Evolutionary conservation across 75 land plant species (phyloP).

Genomic region (Sequoia sempervirens): DNA sequence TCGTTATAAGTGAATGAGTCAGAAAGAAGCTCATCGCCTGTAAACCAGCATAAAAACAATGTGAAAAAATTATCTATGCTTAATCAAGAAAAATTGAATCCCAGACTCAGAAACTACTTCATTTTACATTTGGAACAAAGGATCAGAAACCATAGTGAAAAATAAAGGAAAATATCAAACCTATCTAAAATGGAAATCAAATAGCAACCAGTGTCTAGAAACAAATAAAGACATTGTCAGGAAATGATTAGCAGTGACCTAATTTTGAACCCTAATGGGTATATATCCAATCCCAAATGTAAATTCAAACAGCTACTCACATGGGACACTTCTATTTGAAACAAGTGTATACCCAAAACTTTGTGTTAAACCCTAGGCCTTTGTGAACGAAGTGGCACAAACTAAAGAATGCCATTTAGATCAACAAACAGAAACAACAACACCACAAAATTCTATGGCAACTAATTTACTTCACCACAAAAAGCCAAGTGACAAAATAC

Average conservation of each 20-base stretch:
- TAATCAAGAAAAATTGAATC: neutral
- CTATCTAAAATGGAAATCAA: neutral
- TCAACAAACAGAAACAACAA: too few species aligned
- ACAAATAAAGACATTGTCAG: too few species aligned
- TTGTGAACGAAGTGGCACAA: too few species aligned
- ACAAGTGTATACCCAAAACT: too few species aligned
- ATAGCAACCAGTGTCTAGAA: too few species aligned
- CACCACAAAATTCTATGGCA: neutral
- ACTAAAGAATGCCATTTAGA: too few species aligned
- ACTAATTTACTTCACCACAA: neutral
- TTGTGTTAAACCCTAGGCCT: too few species aligned
- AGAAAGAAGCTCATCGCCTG: constrained; percentile 34
- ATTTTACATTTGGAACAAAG: too few species aligned
- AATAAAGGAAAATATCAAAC: neutral
- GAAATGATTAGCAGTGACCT: neutral
- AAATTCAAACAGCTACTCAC: neutral
- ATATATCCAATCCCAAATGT: neutral
- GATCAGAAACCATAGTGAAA: neutral
- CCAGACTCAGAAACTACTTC: neutral
- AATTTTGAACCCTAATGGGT: neutral
- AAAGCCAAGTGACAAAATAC: neutral
- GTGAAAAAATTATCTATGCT: neutral
- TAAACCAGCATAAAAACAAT: neutral
- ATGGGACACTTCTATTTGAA: neutral
- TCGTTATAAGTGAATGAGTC: constrained; percentile 36